Percentiles rank a stretch among this genome's conserved stretches.
These are phyloP conservation scores for Leishmania mexicana DNA, from an alignment of 208 protist genomes.

Conservation along the genomic window DNA sequence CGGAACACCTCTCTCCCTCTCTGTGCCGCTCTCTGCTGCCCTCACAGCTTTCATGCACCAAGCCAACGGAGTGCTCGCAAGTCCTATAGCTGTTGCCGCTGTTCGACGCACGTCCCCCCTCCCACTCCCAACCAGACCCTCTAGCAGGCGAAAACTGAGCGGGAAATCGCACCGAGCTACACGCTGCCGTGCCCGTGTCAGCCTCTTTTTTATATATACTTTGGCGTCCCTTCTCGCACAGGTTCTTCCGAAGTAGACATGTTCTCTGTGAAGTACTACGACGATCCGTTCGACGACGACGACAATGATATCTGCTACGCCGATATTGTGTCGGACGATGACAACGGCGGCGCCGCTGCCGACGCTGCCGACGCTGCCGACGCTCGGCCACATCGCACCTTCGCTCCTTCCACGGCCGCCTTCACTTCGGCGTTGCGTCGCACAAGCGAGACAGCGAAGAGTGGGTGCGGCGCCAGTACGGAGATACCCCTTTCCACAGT, in stretches of 20 bases:
- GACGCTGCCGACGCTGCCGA: background rate
- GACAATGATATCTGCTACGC: conserved; percentile 70
- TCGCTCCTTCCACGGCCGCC: background rate
- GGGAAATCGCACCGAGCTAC: background rate
- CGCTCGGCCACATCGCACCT: background rate
- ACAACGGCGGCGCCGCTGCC: background rate
- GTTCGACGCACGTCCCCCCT: background rate
- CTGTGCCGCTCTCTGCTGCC: background rate
- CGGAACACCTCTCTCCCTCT: background rate
- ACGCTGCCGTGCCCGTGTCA: background rate
- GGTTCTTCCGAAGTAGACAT: conserved; percentile 3
- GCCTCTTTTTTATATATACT: background rate
- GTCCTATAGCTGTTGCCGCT: background rate
- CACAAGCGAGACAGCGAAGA: conserved; percentile 1
- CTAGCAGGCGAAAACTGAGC: background rate
- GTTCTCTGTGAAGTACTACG: conserved; percentile 49
- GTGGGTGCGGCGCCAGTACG: conserved; percentile 5
- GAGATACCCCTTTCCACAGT: conserved; percentile 17
- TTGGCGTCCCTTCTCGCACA: no score
- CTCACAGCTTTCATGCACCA: background rate
- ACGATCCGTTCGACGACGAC: conserved; percentile 67
- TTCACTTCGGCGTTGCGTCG: background rate
- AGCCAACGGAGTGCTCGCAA: background rate
- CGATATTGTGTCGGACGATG: conserved; percentile 36
- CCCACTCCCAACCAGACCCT: background rate